Base-by-base conservation (phyloP, 352 stramenopile genomes). In the Phytophthora pinifolia region DNA sequence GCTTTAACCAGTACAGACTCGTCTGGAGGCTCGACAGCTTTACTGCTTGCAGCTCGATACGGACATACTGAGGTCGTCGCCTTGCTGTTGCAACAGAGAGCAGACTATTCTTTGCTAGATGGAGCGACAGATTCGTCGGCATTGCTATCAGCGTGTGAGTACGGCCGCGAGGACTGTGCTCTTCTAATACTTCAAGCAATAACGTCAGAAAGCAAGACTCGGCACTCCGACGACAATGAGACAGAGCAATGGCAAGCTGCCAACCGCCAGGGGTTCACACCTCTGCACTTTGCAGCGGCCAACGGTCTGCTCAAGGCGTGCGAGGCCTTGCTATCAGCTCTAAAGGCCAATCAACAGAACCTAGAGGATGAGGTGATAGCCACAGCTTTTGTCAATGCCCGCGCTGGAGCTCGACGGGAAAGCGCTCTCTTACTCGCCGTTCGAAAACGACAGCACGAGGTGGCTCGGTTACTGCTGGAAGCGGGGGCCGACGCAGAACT, bases 11-110 rank as follows among this genome's bases (percentile, higher is more conserved):
- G 29, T 12, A 25, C 38, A 9, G 17, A 13, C 6, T 25, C 14
- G 13, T 50, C 42, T 35, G 46, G 41, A 3, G 49, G 42, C 7
- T 61, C 57, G 6, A 51, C 51, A 17, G 55, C 60, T 2, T 76
- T 98, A 14, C 82, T 98, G 62, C 80, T 98, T 4, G 95, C 94
- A 12, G 83, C 86, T 6, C 89, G 96, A 68, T 96, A 95, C 52
- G 96, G 96, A 15, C 89, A 98, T 60, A 60, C 85, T n/a, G 75
- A 78, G 10, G 82, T 96, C 39, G 80, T 96, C 15, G 41, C 73
- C n/a, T 46, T 78, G 9, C 73, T 98, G 13, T 59, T 98, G 36
- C 59, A 72, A 35, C 58, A 67, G 38, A 53, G 62, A 3, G 78
- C 78, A 2, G 65, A 78, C 29, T 66, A 63, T 8, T 47, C 18